phyloP scores from a whole-genome alignment of 1,139 yeast species.

The Wickerhamomyces sp. region DNA sequence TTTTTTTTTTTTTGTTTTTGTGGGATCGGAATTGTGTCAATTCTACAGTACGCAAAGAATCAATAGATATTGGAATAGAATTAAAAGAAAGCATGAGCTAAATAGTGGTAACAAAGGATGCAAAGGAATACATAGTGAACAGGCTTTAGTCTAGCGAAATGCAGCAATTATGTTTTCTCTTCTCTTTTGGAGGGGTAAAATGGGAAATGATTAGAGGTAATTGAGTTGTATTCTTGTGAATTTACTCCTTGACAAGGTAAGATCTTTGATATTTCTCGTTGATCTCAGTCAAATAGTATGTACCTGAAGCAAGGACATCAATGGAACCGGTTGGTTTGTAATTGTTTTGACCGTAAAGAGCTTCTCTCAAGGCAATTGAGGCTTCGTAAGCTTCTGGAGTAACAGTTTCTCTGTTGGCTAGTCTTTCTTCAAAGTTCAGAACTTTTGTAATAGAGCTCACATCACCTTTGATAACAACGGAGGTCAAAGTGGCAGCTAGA shows the following conservation, averaged over 20 bases:
- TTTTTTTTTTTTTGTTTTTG: no score
- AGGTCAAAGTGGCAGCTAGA: conserved; percentile 84
- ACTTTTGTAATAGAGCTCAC: conserved; percentile 59
- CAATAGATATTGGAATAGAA: no score
- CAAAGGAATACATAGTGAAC: no score
- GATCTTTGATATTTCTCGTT: conserved; percentile 87
- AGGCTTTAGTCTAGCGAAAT: no score
- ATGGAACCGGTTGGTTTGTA: conserved; percentile 76
- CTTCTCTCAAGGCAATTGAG: conserved; percentile 82
- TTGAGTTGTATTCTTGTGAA: neutral
- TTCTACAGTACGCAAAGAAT: no score
- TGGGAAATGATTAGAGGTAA: neutral
- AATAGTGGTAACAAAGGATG: no score
- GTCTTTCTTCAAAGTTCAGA: conserved; percentile 65
- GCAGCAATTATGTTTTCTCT: no score
- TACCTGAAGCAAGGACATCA: conserved; percentile 66
- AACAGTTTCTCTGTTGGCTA: conserved; percentile 59
- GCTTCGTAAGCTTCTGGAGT: conserved; percentile 79
- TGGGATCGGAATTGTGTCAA: no score
- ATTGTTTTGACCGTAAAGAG: conserved; percentile 65
- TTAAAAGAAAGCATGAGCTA: no score
- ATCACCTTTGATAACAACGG: conserved; percentile 79
- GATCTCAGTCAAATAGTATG: conserved; percentile 78
- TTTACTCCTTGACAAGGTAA: conserved; percentile 57
- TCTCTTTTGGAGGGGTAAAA: no score